Base-by-base conservation (phyloP, 257 asterid species). In the Penstemon barbatus region DNA sequence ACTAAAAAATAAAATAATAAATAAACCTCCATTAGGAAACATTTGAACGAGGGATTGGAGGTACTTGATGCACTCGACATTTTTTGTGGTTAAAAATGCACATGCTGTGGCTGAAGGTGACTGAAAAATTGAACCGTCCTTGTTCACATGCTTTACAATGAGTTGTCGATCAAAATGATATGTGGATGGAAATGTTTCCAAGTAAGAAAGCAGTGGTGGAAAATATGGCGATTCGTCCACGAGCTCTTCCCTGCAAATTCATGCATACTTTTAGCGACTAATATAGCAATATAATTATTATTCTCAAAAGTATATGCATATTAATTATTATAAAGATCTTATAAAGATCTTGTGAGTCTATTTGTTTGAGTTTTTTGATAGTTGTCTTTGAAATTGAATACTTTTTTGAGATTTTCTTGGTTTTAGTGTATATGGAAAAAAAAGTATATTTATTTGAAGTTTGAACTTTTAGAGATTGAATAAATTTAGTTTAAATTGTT, bases 81-180 rank as follows among this genome's bases (percentile, higher is more conserved):
- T 77, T 18, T 78, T 63, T 2, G 88, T 85, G 6, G 65, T 55
- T 74, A 82, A 77, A 45, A 68, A 87, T 5, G 84, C 85, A 8
- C 61, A 49, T 46, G 87, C 91, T 0, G 82, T 81, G 53, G 95
- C 91, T 0, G 89, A 74, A 1, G 84, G 91, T 13, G 89, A 87
- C 65, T 55, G 84, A 8, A 71, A 81, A 3, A 87, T 50, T 0
- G 87, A 83, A 12, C 90, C 86, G 5, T 81, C 85, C 38, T 8
- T 1, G 44, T 71, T 48, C 36, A 85, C 8, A 50, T 71, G 70
- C 13, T 48, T 63, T 40, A 67, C 18, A 0, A 62, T 64, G 55
- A 63, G 73, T 37, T 67, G 18, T 49, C 40, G 55, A 49, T 57
- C 61, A 5, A 42, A 59, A 39, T 48, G 3, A 49, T 54, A 59